phyloP scores from a whole-genome alignment of 192 early-diverging fungal species.

The Lobosporangium transversale region DNA sequence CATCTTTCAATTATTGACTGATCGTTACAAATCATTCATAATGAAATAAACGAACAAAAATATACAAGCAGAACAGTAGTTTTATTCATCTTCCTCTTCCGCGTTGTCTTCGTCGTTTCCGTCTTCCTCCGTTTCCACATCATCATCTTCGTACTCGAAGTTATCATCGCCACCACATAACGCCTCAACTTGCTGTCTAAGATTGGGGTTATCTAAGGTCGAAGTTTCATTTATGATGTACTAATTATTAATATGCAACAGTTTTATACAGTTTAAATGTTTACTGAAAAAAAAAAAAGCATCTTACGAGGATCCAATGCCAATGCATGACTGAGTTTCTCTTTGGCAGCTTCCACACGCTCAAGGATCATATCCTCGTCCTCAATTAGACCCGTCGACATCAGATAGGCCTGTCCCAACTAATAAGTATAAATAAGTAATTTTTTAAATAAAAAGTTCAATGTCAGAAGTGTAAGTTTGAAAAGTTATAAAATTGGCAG shows the following conservation, averaged over 20 bases:
- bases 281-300: neutral
- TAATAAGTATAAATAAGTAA: slow-evolving; percentile 1
- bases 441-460: neutral
- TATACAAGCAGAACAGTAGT: slow-evolving; percentile 4
- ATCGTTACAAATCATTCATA: neutral
- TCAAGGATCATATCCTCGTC: slow-evolving; percentile 64
- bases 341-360: slow-evolving; percentile 60
- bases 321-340: slow-evolving; percentile 56
- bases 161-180: slow-evolving; percentile 43
- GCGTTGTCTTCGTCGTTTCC: neutral
- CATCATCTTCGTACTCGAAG: slow-evolving; percentile 12
- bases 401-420: slow-evolving; percentile 56
- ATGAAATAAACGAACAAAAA: neutral
- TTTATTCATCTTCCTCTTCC: slow-evolving; percentile 7
- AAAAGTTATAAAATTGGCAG: neutral
- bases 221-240: no score
- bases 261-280: no score
- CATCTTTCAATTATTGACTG: no score
- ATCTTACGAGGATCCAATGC: slow-evolving; percentile 54
- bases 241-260: no score
- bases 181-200: slow-evolving; percentile 56
- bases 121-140: slow-evolving; percentile 2
- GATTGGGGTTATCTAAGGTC: slow-evolving; percentile 47
- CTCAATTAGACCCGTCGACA: slow-evolving; percentile 47
- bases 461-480: neutral